Evolutionary conservation across 2,329 filamentous ascomycete genomes (phyloP).

Genomic region (Colletotrichum liaoningense): DNA sequence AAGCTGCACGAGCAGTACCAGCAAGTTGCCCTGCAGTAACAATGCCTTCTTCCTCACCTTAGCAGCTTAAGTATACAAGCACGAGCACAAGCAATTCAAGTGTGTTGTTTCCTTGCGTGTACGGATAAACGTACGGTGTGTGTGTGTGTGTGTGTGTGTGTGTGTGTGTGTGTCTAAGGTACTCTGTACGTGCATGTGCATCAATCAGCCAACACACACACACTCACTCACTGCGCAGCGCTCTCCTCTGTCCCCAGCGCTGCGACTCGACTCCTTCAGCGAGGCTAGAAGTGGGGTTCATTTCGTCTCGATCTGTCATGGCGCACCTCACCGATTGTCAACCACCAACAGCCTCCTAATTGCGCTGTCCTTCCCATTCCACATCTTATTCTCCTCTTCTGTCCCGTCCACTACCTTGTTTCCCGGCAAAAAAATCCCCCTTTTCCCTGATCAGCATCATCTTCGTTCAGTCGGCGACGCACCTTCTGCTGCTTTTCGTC

Average conservation of each 20-base stretch:
- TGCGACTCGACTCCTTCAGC: slow-evolving; percentile 31
- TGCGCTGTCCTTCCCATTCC: slow-evolving; percentile 34
- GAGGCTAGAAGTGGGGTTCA: slow-evolving; percentile 41
- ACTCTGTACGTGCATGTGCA: neutral
- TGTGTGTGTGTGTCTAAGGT: too few species aligned
- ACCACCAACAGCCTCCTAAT: slow-evolving; percentile 31
- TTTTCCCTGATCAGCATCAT: neutral
- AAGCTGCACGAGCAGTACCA: neutral
- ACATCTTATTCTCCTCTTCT: slow-evolving; percentile 20
- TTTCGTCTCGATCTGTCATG: slow-evolving; percentile 36
- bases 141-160: too few species aligned
- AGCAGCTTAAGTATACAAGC: neutral
- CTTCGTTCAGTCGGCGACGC: slow-evolving; percentile 6
- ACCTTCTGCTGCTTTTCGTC: neutral
- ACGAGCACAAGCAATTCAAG: neutral
- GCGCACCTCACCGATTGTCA: slow-evolving; percentile 32
- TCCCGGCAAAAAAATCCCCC: slow-evolving; percentile 1
- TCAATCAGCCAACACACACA: neutral
- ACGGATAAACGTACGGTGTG: too few species aligned
- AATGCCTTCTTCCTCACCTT: neutral
- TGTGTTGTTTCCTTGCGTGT: neutral
- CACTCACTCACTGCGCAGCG: neutral
- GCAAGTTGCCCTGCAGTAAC: too few species aligned
- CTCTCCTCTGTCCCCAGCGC: neutral
- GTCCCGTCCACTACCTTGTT: slow-evolving; percentile 16